phyloP scores from a whole-genome alignment of 768 basidiomycete species.

The Amanita pseudoporphyria region DNA sequence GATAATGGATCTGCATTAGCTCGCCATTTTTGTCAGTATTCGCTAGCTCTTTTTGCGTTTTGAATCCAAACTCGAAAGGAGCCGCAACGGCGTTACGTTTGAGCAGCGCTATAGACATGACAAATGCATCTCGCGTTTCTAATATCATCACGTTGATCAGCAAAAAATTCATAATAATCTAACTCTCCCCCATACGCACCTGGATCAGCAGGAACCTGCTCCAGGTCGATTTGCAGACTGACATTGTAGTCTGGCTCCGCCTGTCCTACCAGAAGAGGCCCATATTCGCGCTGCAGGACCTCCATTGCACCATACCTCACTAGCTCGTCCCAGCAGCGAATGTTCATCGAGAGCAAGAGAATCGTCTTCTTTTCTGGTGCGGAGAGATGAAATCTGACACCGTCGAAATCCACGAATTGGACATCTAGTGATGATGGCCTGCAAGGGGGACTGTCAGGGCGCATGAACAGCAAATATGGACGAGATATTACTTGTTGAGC shows the following conservation, averaged over 20 bases:
- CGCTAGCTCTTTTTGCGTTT: constrained; percentile 76
- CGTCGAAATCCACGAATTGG: constrained; percentile 96
- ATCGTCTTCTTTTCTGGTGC: constrained; percentile 78
- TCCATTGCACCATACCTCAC: constrained; percentile 78
- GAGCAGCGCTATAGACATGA: constrained; percentile 73
- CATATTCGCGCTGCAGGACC: constrained; percentile 77
- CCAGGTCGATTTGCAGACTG: constrained; percentile 79
- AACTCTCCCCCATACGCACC: constrained; percentile 41
- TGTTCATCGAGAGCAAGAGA: constrained; percentile 89
- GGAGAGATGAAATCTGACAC: constrained; percentile 88
- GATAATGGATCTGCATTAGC: constrained; percentile 88
- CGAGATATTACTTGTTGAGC: constrained; percentile 54
- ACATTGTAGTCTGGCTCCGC: constrained; percentile 87
- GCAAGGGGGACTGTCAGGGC: constrained; percentile 11
- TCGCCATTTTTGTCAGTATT: constrained; percentile 63
- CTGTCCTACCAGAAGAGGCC: constrained; percentile 50
- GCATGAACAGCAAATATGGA: not conserved
- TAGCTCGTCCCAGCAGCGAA: constrained; percentile 95
- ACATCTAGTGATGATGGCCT: constrained; percentile 92
- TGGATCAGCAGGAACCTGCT: constrained; percentile 69
- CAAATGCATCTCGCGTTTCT: constrained; percentile 76
- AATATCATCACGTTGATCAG: constrained; percentile 7
- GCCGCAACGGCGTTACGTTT: constrained; percentile 94
- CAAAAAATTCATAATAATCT: not conserved
- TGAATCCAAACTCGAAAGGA: constrained; percentile 87